phyloP scores from a whole-genome alignment of 2,329 filamentous ascomycete genomes.

The Simplicillium sp. region DNA sequence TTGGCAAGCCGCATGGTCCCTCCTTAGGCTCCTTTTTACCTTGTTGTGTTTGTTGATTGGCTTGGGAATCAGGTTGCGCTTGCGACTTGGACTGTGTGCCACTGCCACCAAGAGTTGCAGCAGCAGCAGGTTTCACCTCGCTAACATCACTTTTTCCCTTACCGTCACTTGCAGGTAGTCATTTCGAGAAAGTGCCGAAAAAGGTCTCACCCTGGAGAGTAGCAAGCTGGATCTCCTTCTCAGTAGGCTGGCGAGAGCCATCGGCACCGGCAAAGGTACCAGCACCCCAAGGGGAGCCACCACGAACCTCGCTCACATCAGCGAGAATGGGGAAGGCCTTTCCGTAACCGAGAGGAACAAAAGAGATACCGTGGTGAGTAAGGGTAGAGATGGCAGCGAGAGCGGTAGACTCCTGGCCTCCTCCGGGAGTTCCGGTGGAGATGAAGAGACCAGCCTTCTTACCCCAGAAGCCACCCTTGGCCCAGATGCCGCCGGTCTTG shows the following conservation, averaged over 20 bases:
- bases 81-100: conserved; percentile 9
- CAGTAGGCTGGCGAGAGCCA: conserved; percentile 72
- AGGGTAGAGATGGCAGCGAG: conserved; percentile 77
- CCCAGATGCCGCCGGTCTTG: conserved; percentile 79
- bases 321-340: conserved; percentile 61
- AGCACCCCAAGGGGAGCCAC: conserved; percentile 86
- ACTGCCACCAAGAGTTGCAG: conserved; percentile 12
- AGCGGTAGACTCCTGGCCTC: conserved; percentile 87
- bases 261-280: conserved; percentile 77
- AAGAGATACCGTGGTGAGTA: conserved; percentile 89
- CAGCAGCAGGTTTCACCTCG: conserved; percentile 10
- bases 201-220: conserved; percentile 77
- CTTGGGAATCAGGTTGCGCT: conserved; percentile 6
- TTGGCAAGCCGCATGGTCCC: conserved; percentile 69
- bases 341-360: conserved; percentile 90
- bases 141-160: conserved; percentile 8
- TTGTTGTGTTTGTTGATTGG: conserved; percentile 11
- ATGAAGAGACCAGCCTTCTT: conserved; percentile 91
- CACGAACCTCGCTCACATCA: conserved; percentile 71
- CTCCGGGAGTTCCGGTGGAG: conserved; percentile 73
- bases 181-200: conserved; percentile 66
- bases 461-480: conserved; percentile 64
- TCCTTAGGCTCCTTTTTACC: conserved; percentile 40
- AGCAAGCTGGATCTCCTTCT: conserved; percentile 71
- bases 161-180: conserved; percentile 25